A percentile compares a stretch with the other conserved stretches of the same genome.
phyloP scores from a whole-genome alignment of 805 yeast genomes.

The Maudiozyma bulderi region DNA sequence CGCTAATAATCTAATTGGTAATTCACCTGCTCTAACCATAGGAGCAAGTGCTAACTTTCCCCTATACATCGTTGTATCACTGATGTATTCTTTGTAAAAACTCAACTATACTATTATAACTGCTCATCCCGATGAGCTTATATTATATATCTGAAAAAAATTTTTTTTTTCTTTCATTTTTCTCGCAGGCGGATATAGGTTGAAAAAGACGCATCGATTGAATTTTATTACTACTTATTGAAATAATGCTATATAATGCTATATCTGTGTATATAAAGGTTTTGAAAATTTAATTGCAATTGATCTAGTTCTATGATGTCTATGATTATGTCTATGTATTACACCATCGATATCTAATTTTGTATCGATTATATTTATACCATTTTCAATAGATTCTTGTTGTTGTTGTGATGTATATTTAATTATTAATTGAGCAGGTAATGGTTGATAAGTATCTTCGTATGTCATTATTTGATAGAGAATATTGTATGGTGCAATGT shows the following conservation, averaged over 20 bases:
- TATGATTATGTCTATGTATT: background rate
- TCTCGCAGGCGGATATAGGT: too few relatives aligned
- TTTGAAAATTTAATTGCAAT: background rate
- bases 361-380: background rate
- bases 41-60: conserved; percentile 88
- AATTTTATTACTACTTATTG: too few relatives aligned
- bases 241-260: too few relatives aligned
- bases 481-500: too few relatives aligned
- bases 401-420: background rate
- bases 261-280: background rate
- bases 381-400: background rate
- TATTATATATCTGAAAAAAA: too few relatives aligned
- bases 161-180: too few relatives aligned
- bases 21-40: conserved; percentile 93
- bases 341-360: background rate
- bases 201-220: too few relatives aligned
- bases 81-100: background rate
- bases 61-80: conserved; percentile 10
- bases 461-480: too few relatives aligned
- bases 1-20: conserved; percentile 78
- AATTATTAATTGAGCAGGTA: background rate
- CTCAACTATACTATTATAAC: too few relatives aligned
- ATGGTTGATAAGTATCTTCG: too few relatives aligned
- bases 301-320: background rate
- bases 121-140: too few relatives aligned